Conservation (phyloP, 108 stramenopile genomes). For the Epipyxis sp. region DNA sequence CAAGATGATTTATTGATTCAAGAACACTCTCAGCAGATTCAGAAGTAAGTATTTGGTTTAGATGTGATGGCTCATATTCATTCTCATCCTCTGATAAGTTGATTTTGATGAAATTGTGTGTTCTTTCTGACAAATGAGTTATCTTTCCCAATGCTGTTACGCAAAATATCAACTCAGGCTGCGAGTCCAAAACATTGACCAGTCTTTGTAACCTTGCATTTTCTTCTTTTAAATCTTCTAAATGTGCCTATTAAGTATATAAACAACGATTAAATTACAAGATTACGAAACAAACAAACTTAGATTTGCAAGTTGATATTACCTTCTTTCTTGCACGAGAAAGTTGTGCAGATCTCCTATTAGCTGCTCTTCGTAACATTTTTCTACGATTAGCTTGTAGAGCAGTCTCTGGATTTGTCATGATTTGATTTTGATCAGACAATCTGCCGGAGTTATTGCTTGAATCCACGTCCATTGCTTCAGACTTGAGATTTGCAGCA, state of each 20-base stretch:
- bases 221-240: slow-evolving; percentile 5
- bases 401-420: background rate
- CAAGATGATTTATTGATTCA: background rate
- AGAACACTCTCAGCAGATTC: slow-evolving; percentile 18
- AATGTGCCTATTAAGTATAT: slow-evolving; percentile 10
- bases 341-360: slow-evolving; percentile 2
- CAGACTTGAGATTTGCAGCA: no score
- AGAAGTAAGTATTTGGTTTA: background rate
- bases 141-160: background rate
- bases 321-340: slow-evolving; percentile 23
- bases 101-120: slow-evolving; percentile 12
- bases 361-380: slow-evolving; percentile 13
- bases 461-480: no score
- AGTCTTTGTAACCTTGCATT: slow-evolving; percentile 5
- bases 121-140: slow-evolving; percentile 7
- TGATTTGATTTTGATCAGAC: no score
- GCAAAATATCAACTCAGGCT: slow-evolving; percentile 18
- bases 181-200: slow-evolving; percentile 2
- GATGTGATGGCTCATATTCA: background rate
- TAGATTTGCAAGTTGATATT: background rate
- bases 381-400: slow-evolving; percentile 13
- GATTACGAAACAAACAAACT: background rate
- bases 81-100: background rate
- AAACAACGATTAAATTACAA: background rate
- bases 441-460: no score